Base-by-base conservation (phyloP, 2,329 filamentous ascomycete species). In the Diaporthe humulicola region DNA sequence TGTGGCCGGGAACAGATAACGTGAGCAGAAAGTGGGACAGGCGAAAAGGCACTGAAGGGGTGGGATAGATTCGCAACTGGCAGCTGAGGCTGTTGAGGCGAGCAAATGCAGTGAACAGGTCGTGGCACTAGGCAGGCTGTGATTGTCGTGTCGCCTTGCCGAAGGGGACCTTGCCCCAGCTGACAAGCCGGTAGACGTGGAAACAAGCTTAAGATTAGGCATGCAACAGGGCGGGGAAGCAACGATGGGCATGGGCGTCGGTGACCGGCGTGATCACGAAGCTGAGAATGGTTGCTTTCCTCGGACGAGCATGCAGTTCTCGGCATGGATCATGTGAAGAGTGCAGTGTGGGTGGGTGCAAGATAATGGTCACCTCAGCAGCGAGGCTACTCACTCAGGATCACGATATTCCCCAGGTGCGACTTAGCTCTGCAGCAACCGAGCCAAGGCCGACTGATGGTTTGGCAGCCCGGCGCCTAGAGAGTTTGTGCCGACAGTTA, bases 81-180 rank as follows among this genome's bases (percentile, higher is more conserved):
- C 60, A 72, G 72, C 74, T 74, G 72, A 76, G 72, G 74, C 64
- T 52, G 70, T 60, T 72, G 61, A 73, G 74, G 74, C 74, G 69
- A 74, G 61, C 69, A 36, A 70, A 71, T 48, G 48, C 57, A 54
- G 42, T 66, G 69, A 61, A 64, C 40, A 60, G 71, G 56, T 64
- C 42, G 64, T n/a, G 36, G 28, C 73, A 64, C 73, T 75, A 75
- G 28, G 33, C 73, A 56, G 9, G 56, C 60, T 64, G 60, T 50
- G 40, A 4, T 60, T 52, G 52, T 57, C 52, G 22, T 70, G 73
- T 40, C 30, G 30, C 60, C 58, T 56, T 38, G 74, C 64, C 50
- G 45, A 57, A 70, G 52, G 22, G 25, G 36, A 42, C 45, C 48
- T 45, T 38, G 57, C 70, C 54, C 73, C 40, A 70, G 40, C 70